Evolutionary conservation across 371 early-diverging fungal species (phyloP), one percentile per base, ranked within the genome.

Genomic region (Mortierella sp.): DNA sequence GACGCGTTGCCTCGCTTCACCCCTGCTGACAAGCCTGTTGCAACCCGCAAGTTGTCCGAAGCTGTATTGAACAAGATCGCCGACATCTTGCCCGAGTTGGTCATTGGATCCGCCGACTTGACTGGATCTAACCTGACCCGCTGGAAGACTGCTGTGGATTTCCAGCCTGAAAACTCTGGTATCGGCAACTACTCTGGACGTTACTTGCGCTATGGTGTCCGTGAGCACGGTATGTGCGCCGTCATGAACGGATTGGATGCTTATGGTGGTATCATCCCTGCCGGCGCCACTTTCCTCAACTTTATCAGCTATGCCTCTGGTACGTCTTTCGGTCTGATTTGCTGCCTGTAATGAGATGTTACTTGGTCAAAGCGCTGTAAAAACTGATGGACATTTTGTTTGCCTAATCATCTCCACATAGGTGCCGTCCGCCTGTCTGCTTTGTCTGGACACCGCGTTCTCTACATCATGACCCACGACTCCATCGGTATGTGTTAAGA

Each of bases 381-480:
- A 48, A 23, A 9, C 13, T 47, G 10, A 34, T 34, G 34, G 34
- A 34, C 4, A 10, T 47, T 16, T 6, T 6, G 24, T 24, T 47
- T 19, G 23, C 19, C 6, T 23, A 47, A 6, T 47, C 24, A 7
- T 23, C 9, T 45, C n/a, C 34, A 23, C 23, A 39, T 55, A 71
- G 96, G 97, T 46, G 93, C 98, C 54, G 89, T 96, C 42, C 95
- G 99, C 80, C 86, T 99, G 51, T 88, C 94, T 58, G 96, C 98
- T 16, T 82, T 99, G 52, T 90, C 94, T 54, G 86, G 93, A 42
- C 87, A 92, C 61, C 96, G 94, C 39, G 94, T 96, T 50, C 74
- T 98, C 69, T 97, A 97, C 87, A 91, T 99, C 79, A 94, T 97
- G 94, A 99, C 99, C 54, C 99, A 99, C 90, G 99, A 99, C 87